These are phyloP conservation scores for Colletotrichum karsti DNA, from an alignment of 2,329 filamentous ascomycete species.

Conservation along the genomic window DNA sequence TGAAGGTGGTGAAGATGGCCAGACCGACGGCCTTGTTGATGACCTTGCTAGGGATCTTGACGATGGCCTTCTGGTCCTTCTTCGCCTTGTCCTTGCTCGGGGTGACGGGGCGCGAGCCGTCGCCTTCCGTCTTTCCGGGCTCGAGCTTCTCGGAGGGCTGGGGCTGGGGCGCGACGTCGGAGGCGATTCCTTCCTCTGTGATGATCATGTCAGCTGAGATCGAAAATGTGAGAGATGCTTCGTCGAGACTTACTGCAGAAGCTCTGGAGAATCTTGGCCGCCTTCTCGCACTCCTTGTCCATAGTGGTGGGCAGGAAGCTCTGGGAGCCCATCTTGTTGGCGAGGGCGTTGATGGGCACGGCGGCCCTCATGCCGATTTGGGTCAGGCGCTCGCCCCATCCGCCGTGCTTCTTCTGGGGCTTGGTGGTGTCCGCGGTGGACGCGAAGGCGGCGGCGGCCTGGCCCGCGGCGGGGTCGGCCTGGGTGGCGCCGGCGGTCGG, in stretches of 20 bases:
- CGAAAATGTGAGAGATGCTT: too few relatives aligned
- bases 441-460: background rate
- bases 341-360: conserved; percentile 80
- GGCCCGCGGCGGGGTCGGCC: background rate
- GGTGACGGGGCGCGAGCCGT: conserved; percentile 28
- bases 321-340: conserved; percentile 83
- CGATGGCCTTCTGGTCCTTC: conserved; percentile 54
- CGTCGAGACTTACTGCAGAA: conserved; percentile 81
- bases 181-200: conserved; percentile 62
- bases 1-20: conserved; percentile 77
- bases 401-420: conserved; percentile 24
- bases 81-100: conserved; percentile 32
- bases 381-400: conserved; percentile 24
- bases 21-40: conserved; percentile 73
- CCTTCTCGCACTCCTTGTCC: conserved; percentile 92
- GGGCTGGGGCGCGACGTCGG: conserved; percentile 39
- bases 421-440: background rate
- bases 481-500: conserved; percentile 6
- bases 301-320: conserved; percentile 87
- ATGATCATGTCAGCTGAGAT: background rate
- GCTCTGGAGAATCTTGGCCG: conserved; percentile 81
- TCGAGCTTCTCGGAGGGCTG: conserved; percentile 31
- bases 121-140: conserved; percentile 24
- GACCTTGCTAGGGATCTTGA: conserved; percentile 65
- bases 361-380: conserved; percentile 59